A percentile compares a stretch with the other conserved stretches of the same genome.
Evolutionary conservation across 2,329 filamentous ascomycete species (phyloP).

Genomic region (Paecilomyces fulvus): DNA sequence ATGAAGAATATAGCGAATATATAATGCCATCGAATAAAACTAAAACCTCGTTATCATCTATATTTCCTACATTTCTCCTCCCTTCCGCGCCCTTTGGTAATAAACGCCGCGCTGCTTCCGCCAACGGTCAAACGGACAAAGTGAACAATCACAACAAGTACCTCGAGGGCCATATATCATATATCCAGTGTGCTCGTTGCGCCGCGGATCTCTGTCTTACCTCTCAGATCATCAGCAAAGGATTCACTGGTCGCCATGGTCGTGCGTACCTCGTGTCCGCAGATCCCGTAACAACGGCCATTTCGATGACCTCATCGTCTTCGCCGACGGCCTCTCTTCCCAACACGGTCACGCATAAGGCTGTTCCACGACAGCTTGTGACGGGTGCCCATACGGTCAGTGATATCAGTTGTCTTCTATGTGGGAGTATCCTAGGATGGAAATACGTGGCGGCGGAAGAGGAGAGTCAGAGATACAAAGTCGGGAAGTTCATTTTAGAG

Average conservation of each 20-base stretch:
- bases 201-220: conserved; percentile 51
- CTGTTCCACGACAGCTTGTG: conserved; percentile 51
- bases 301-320: conserved; percentile 18
- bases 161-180: conserved; percentile 42
- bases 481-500: conserved; percentile 60
- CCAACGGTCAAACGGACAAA: conserved; percentile 1
- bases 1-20: not conserved
- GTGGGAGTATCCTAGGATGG: conserved; percentile 52
- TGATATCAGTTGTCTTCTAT: conserved; percentile 51
- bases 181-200: conserved; percentile 52
- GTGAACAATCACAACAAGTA: conserved; percentile 24
- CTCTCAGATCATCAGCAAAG: conserved; percentile 54
- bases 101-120: conserved; percentile 6
- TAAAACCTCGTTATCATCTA: conserved; percentile 12
- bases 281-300: conserved; percentile 20
- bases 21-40: conserved; percentile 8
- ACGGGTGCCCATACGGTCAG: conserved; percentile 56
- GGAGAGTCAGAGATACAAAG: conserved; percentile 54
- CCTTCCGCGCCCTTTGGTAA: conserved; percentile 42
- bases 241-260: conserved; percentile 57
- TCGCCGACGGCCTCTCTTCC: conserved; percentile 38
- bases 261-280: conserved; percentile 55
- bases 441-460: conserved; percentile 57
- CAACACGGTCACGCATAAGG: conserved; percentile 50
- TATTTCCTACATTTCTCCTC: conserved; percentile 46